phyloP scores from a whole-genome alignment of 345 rosid species.

The Noccaea bulbosa region DNA sequence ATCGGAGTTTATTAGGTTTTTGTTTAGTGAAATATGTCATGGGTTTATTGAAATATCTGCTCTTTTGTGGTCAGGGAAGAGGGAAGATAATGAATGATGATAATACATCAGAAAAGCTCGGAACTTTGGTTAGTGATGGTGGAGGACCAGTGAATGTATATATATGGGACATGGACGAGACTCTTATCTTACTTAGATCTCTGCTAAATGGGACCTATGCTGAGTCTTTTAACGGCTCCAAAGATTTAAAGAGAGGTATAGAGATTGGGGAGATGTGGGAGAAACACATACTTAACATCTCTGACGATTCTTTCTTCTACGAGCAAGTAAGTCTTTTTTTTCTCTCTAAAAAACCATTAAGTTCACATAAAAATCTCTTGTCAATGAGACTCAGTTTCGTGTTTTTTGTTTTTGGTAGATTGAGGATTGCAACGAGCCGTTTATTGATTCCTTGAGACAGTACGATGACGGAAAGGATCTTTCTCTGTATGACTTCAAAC shows the following conservation, averaged over 20 bases:
- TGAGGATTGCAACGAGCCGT: constrained; percentile 82
- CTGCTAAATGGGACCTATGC: constrained; percentile 72
- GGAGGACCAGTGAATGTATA: constrained; percentile 55
- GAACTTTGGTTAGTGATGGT: constrained; percentile 33
- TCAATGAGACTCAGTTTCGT: constrained; percentile 8
- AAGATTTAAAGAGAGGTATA: constrained; percentile 68
- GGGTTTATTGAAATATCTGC: background rate
- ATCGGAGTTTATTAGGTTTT: constrained; percentile 1
- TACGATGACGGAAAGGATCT: constrained; percentile 78
- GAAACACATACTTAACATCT: constrained; percentile 70
- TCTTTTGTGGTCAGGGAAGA: constrained; percentile 5
- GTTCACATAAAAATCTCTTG: constrained; percentile 12
- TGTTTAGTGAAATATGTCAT: constrained; percentile 13
- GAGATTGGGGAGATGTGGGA: constrained; percentile 88
- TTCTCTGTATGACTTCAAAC: constrained; percentile 62
- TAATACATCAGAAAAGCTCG: constrained; percentile 34
- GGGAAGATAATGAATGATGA: constrained; percentile 40
- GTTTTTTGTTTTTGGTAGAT: constrained; percentile 48
- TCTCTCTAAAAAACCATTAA: background rate
- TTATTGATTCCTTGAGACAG: constrained; percentile 59
- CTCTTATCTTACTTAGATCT: constrained; percentile 87
- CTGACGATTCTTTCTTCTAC: constrained; percentile 73
- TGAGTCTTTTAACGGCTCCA: constrained; percentile 52
- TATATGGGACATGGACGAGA: constrained; percentile 95
- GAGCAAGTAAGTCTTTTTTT: constrained; percentile 57